Conservation (phyloP, 495 filamentous ascomycete species). For the Aspergillus olivimuriae region DNA sequence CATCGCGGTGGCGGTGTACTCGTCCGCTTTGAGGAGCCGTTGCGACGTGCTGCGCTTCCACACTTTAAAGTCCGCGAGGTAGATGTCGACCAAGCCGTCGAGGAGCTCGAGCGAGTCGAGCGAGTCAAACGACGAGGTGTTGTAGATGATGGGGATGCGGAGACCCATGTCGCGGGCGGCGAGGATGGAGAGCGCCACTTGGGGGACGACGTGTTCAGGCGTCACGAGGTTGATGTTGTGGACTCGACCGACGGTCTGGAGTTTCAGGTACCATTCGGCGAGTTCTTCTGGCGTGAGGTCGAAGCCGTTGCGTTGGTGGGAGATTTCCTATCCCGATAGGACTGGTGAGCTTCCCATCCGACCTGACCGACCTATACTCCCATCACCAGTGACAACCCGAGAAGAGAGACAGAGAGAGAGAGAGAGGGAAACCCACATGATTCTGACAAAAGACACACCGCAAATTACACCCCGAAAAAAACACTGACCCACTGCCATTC, state of each 20-base stretch:
- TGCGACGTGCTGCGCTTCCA: conserved; percentile 58
- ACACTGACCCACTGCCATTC: conserved; percentile 67
- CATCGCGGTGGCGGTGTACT: conserved; percentile 59
- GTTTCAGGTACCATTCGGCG: conserved; percentile 69
- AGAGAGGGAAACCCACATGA: conserved; percentile 31
- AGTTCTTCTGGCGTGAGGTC: conserved; percentile 72
- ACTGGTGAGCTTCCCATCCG: too few relatives aligned
- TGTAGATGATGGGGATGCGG: conserved; percentile 66
- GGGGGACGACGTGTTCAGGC: conserved; percentile 72
- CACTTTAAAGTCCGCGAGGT: conserved; percentile 74
- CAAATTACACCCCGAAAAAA: conserved; percentile 69
- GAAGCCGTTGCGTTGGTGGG: conserved; percentile 64
- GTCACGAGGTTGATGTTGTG: conserved; percentile 80
- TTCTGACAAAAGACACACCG: conserved; percentile 81
- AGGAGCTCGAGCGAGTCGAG: conserved; percentile 58
- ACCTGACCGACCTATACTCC: too few relatives aligned
- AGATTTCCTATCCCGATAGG: conserved; percentile 65
- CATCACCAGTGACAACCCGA: too few relatives aligned
- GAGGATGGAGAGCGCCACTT: conserved; percentile 65
- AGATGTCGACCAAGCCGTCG: conserved; percentile 72
- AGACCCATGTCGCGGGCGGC: conserved; percentile 60
- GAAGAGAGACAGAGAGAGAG: too few relatives aligned
- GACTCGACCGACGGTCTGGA: conserved; percentile 59
- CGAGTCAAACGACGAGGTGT: conserved; percentile 70
- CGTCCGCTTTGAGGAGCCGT: conserved; percentile 64